Conservation (phyloP, 202 grass and related monocot species). For the Zoysia matrella region DNA sequence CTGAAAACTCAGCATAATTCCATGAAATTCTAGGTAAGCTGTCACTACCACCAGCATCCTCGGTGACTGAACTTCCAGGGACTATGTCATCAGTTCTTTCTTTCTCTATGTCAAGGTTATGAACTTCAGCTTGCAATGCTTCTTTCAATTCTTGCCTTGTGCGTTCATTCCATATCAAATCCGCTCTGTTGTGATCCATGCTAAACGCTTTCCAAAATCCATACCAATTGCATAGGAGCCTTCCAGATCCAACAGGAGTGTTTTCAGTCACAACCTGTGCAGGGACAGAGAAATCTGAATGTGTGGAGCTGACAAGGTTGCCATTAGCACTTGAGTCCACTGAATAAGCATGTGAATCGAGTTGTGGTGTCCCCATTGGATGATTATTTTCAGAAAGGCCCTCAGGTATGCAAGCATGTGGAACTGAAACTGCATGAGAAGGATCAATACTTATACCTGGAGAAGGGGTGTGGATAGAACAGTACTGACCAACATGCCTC, state of each 20-base stretch:
- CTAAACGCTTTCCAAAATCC: conserved; percentile 95
- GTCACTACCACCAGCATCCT: conserved; percentile 64
- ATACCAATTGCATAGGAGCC: conserved; percentile 94
- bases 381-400: conserved; percentile 55
- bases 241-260: conserved; percentile 97
- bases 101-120: conserved; percentile 98
- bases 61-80: conserved; percentile 66
- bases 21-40: conserved; percentile 89
- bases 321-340: conserved; percentile 64
- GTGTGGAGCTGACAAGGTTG: conserved; percentile 58
- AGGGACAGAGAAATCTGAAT: conserved; percentile 82
- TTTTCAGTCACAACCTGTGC: conserved; percentile 97
- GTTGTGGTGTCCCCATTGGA: conserved; percentile 43
- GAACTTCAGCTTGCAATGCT: conserved; percentile 95
- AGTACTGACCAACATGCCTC: conserved; percentile 53
- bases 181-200: conserved; percentile 96
- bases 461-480: conserved; percentile 46
- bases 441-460: conserved; percentile 50
- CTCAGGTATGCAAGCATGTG: conserved; percentile 53
- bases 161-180: conserved; percentile 98
- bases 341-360: conserved; percentile 58
- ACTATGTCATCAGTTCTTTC: conserved; percentile 95
- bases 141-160: conserved; percentile 96
- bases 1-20: conserved; percentile 96
- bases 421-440: conserved; percentile 54